These are phyloP conservation scores for Neonothopanus nambi DNA, from an alignment of 1,284 basidiomycete species.

Conservation along the genomic window DNA sequence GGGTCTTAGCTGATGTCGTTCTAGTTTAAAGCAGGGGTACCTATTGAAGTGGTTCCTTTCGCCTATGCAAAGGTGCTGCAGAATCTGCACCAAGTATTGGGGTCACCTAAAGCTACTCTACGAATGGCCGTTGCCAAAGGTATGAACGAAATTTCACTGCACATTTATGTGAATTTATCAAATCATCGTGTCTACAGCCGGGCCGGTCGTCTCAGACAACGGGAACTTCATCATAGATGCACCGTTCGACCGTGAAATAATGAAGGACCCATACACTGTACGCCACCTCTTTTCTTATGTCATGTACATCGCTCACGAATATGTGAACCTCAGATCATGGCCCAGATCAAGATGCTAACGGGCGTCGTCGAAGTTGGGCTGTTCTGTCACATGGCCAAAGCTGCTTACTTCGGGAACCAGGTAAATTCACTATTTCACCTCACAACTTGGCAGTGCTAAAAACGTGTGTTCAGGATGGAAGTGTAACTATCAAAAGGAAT, in stretches of 20 bases:
- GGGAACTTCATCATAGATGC: slow-evolving; percentile 96
- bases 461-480: slow-evolving; percentile 15
- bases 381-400: slow-evolving; percentile 92
- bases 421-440: slow-evolving; percentile 37
- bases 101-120: slow-evolving; percentile 65
- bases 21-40: slow-evolving; percentile 88
- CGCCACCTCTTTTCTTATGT: slow-evolving; percentile 19
- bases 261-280: slow-evolving; percentile 73
- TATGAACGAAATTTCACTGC: slow-evolving; percentile 15
- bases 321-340: slow-evolving; percentile 56
- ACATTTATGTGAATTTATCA: not conserved
- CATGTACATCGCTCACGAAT: not conserved
- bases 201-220: slow-evolving; percentile 96
- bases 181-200: slow-evolving; percentile 47
- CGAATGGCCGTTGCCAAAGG: slow-evolving; percentile 84
- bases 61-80: slow-evolving; percentile 88
- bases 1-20: not conserved
- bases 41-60: slow-evolving; percentile 96
- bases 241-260: slow-evolving; percentile 71
- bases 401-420: slow-evolving; percentile 96
- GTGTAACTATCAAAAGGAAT: slow-evolving; percentile 18
- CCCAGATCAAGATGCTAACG: slow-evolving; percentile 84
- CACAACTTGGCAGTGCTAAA: not conserved
- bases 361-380: slow-evolving; percentile 97
- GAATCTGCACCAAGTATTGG: slow-evolving; percentile 64